Evolutionary conservation across 202 grass and related monocot species (phyloP).

Genomic region (Brachypodium distachyon): DNA sequence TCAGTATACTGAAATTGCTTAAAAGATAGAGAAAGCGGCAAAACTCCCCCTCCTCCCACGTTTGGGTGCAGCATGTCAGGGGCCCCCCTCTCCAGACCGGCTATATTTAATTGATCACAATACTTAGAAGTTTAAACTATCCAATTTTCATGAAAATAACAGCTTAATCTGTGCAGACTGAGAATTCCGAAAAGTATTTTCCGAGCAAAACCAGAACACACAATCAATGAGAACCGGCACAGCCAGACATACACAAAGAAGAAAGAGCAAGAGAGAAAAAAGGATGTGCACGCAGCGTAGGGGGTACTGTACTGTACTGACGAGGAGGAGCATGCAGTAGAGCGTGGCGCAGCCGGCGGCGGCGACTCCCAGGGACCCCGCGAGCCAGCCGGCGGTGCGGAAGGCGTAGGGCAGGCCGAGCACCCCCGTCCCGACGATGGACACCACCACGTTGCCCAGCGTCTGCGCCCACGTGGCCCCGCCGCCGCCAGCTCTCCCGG

Average conservation of each 20-base stretch:
- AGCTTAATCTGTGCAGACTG: not conserved
- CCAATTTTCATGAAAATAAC: not conserved
- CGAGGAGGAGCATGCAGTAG: conserved; percentile 92
- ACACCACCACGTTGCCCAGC: conserved; percentile 81
- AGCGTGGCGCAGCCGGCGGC: conserved; percentile 43
- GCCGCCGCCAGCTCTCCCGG: not conserved
- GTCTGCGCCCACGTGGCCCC: conserved; percentile 59
- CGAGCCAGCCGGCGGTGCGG: conserved; percentile 61
- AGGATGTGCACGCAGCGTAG: not conserved
- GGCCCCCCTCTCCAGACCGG: too few relatives aligned
- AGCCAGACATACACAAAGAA: not conserved
- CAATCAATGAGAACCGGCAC: not conserved
- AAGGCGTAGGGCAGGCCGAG: conserved; percentile 93
- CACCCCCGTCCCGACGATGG: conserved; percentile 85
- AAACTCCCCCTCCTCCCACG: too few relatives aligned
- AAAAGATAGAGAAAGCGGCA: too few relatives aligned
- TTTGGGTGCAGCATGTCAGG: too few relatives aligned
- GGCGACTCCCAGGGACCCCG: conserved; percentile 55
- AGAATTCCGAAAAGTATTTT: not conserved
- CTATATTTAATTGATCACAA: not conserved
- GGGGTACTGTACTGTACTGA: conserved; percentile 25
- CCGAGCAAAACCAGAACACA: not conserved
- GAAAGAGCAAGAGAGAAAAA: not conserved
- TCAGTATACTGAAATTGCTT: too few relatives aligned
- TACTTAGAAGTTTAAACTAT: not conserved